Evolutionary conservation across 345 rosid species (phyloP).

Genomic region (Heritiera littoralis): DNA sequence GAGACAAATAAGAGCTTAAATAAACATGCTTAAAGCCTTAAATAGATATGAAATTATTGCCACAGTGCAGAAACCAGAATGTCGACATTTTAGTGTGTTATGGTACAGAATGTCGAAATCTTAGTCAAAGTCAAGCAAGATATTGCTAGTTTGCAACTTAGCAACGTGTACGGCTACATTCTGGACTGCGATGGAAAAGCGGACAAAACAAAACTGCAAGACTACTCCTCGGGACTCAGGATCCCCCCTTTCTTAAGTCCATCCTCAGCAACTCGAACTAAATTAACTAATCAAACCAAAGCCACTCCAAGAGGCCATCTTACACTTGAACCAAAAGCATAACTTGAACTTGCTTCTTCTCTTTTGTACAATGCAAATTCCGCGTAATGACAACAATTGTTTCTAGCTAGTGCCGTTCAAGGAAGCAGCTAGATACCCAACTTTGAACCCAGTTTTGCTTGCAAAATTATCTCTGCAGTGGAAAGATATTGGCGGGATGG

Average conservation of each 20-base stretch:
- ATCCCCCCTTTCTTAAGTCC: background rate
- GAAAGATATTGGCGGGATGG: slow-evolving; percentile 15
- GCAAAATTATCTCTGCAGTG: slow-evolving; percentile 30
- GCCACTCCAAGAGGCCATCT: background rate
- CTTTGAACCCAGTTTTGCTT: background rate
- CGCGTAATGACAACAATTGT: background rate
- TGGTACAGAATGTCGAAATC: slow-evolving; percentile 3
- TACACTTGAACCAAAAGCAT: background rate
- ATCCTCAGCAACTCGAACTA: background rate
- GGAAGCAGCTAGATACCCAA: slow-evolving; percentile 37
- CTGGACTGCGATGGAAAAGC: too few species aligned
- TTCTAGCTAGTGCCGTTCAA: slow-evolving; percentile 25
- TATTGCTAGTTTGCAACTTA: background rate
- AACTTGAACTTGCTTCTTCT: background rate
- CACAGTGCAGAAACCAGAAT: background rate
- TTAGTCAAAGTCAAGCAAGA: background rate
- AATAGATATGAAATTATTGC: background rate
- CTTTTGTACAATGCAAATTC: background rate
- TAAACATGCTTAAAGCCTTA: background rate
- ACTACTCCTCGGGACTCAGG: background rate
- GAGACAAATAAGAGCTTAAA: background rate
- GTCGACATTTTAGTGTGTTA: background rate
- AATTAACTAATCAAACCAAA: background rate
- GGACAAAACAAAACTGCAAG: background rate
- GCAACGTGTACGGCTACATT: background rate